Percentiles rank a stretch among this genome's conserved stretches.
phyloP scores from a whole-genome alignment of 257 asterid species.

The Nicotiana undulata region DNA sequence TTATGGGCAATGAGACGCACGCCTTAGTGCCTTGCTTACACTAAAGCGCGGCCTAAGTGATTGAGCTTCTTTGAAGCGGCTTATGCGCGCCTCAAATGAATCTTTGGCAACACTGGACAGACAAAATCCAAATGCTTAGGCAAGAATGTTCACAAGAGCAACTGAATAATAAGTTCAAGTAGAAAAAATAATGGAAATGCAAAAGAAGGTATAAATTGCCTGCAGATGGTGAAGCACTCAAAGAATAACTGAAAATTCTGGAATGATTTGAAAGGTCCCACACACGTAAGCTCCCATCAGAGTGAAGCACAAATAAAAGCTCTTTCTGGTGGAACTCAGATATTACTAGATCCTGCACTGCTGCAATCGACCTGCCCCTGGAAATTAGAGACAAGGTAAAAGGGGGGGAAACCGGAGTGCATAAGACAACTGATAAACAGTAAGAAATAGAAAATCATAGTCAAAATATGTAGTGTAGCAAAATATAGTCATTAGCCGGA shows the following conservation, averaged over 20 bases:
- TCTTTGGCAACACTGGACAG: not conserved
- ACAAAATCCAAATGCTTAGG: not conserved
- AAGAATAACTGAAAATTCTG: conserved; percentile 55
- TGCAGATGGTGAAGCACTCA: conserved; percentile 36
- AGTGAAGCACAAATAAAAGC: conserved; percentile 74
- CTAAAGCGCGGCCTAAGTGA: too few species aligned
- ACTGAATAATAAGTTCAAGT: not conserved
- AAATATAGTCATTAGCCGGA: not conserved
- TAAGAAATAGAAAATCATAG: not conserved
- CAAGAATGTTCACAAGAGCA: not conserved
- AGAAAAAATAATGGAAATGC: not conserved
- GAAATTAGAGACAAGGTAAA: conserved; percentile 6
- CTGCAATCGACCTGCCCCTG: conserved; percentile 58
- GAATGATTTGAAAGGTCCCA: conserved; percentile 60
- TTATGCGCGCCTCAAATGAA: too few species aligned
- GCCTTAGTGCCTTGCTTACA: too few species aligned
- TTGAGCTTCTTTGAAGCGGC: too few species aligned
- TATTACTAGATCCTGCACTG: conserved; percentile 68
- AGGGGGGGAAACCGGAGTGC: not conserved
- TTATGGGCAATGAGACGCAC: too few species aligned
- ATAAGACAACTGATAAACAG: not conserved
- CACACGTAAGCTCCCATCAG: conserved; percentile 78
- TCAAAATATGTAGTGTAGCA: not conserved
- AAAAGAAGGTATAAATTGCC: conserved; percentile 36
- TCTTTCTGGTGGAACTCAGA: conserved; percentile 48